Percentiles rank a stretch among this genome's conserved stretches.
These are phyloP conservation scores for Paxillus involutus DNA, from an alignment of 768 basidiomycete genomes.

Conservation along the genomic window DNA sequence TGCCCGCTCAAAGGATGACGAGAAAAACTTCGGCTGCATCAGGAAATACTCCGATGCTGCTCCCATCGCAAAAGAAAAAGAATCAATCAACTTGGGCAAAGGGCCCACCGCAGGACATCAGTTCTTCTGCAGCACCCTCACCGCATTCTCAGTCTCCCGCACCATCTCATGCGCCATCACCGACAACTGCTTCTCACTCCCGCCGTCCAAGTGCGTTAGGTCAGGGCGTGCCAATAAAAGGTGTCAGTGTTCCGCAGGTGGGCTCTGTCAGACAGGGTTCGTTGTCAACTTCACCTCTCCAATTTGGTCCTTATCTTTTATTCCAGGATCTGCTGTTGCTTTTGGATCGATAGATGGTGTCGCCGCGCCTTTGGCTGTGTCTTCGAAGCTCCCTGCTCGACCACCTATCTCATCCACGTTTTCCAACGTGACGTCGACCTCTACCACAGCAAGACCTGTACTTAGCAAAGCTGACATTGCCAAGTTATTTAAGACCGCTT, in stretches of 20 bases:
- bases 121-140: too few relatives aligned
- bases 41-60: constrained; percentile 71
- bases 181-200: constrained; percentile 41
- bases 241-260: too few relatives aligned
- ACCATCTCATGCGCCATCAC: constrained; percentile 44
- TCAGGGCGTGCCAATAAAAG: too few relatives aligned
- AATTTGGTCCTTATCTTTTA: constrained; percentile 6
- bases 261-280: too few relatives aligned
- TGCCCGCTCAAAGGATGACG: constrained; percentile 68
- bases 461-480: too few relatives aligned
- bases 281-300: constrained; percentile 41
- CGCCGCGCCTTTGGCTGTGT: constrained; percentile 56
- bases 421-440: constrained; percentile 27
- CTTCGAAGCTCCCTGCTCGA: constrained; percentile 33
- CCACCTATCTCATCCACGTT: constrained; percentile 23
- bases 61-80: constrained; percentile 71
- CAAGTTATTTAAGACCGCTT: constrained; percentile 40
- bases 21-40: constrained; percentile 83
- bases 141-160: too few relatives aligned
- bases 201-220: too few relatives aligned
- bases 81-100: too few relatives aligned
- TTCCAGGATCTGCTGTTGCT: constrained; percentile 65
- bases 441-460: constrained; percentile 32
- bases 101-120: too few relatives aligned
- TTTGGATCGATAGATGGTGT: too few relatives aligned